These are phyloP conservation scores for Cryptococcus sp. DNA, from an alignment of 1,284 basidiomycete genomes.

Conservation along the genomic window DNA sequence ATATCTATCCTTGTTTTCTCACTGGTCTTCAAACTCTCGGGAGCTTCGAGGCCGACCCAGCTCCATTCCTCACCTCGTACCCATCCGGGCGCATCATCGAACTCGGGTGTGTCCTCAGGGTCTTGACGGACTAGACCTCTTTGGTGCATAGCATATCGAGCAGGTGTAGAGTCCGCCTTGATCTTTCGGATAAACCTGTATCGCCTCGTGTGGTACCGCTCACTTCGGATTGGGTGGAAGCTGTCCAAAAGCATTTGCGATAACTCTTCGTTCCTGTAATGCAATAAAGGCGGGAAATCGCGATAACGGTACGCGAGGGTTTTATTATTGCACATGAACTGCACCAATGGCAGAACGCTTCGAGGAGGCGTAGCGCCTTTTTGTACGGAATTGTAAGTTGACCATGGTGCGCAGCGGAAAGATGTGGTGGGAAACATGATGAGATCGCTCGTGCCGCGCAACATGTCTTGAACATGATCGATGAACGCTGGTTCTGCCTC, in stretches of 20 bases:
- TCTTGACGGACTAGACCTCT: conserved; percentile 13
- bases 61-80: conserved; percentile 49
- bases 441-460: conserved; percentile 8
- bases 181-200: conserved; percentile 56
- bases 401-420: conserved; percentile 31
- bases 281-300: conserved; percentile 38
- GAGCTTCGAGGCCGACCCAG: conserved; percentile 38
- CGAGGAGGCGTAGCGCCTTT: not conserved
- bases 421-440: conserved; percentile 7
- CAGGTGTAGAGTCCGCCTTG: conserved; percentile 48
- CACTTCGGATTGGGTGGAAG: conserved; percentile 52
- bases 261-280: conserved; percentile 54
- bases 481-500: conserved; percentile 27
- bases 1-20: conserved; percentile 26
- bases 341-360: conserved; percentile 23
- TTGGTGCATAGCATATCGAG: conserved; percentile 51
- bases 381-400: not conserved
- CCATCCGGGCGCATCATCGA: conserved; percentile 52
- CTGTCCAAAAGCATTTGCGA: conserved; percentile 57
- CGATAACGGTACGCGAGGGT: conserved; percentile 31
- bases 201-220: conserved; percentile 54
- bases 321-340: conserved; percentile 43
- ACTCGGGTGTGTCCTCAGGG: conserved; percentile 46
- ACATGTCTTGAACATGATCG: conserved; percentile 29
- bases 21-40: conserved; percentile 20